Evolutionary conservation across 2,329 filamentous ascomycete genomes (phyloP).

Genomic region (Penicillium sp.): DNA sequence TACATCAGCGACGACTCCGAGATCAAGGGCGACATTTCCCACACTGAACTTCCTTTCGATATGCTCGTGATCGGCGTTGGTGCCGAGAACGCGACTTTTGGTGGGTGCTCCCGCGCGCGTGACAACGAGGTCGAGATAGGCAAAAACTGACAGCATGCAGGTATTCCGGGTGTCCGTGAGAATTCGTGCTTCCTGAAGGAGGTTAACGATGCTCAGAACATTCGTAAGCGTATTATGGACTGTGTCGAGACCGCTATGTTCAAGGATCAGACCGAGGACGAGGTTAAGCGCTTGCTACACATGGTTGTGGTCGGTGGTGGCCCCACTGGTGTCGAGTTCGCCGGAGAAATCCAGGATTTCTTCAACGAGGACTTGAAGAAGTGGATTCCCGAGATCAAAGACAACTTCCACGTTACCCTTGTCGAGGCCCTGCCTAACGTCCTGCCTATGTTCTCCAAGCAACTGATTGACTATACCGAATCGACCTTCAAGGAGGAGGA

Average conservation of each 20-base stretch:
- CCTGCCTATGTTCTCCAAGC: slow-evolving; percentile 96
- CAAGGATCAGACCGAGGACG: slow-evolving; percentile 86
- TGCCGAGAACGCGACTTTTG: slow-evolving; percentile 97
- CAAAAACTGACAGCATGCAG: slow-evolving; percentile 31
- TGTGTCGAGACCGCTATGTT: slow-evolving; percentile 97
- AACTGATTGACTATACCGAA: slow-evolving; percentile 98
- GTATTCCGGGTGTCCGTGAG: slow-evolving; percentile 88
- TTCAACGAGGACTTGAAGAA: slow-evolving; percentile 98
- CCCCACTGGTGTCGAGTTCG: slow-evolving; percentile 96
- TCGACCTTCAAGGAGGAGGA: slow-evolving; percentile 98
- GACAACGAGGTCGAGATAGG: background rate
- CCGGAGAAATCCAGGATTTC: slow-evolving; percentile 96
- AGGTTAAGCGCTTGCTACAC: slow-evolving; percentile 89
- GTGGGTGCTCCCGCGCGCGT: slow-evolving; percentile 43
- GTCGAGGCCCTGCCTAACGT: slow-evolving; percentile 94
- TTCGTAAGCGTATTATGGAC: slow-evolving; percentile 99
- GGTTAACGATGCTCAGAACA: slow-evolving; percentile 89
- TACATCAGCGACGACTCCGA: slow-evolving; percentile 89
- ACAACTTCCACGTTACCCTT: slow-evolving; percentile 94
- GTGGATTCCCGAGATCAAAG: slow-evolving; percentile 90
- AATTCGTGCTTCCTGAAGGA: slow-evolving; percentile 98
- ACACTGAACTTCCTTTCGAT: slow-evolving; percentile 92
- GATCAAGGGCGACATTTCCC: slow-evolving; percentile 72
- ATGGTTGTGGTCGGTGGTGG: slow-evolving; percentile 96
- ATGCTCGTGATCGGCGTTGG: slow-evolving; percentile 97